Base-by-base conservation (phyloP, 2,329 filamentous ascomycete species). In the Neopestalotiopsis sp. region DNA sequence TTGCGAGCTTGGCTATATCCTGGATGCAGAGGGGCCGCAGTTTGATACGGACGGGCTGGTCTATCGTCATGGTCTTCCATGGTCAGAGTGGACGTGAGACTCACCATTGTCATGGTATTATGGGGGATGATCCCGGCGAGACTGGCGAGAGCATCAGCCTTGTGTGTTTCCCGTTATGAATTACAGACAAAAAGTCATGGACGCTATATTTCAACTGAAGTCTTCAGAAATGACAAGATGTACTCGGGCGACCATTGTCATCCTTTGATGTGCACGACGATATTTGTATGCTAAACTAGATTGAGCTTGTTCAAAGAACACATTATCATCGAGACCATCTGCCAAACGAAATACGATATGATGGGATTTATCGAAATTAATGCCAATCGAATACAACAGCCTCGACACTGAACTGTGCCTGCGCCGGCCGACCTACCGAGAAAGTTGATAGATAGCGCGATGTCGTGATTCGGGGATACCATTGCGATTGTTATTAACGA, bases 1-100 rank as follows among this genome's bases (percentile, higher is more conserved):
- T 12, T 91, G 89, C 73, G 85, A 87, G 71, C 67, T 81, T 32
- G 90, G 89, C 2, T 89, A 91, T 71, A 80, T 90, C 38, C 56
- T 86, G 0, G 82, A 83, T 34, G 84, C 85, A 1, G 89, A 91
- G 74, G 89, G 89, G 2, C 68, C 68, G 40, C 68, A 69, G 49
- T 67, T 68, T 64, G 66, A 62, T 10, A 45, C 12, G 24, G 53
- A 62, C 61, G 66, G 66, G 34, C 58, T 67, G 17, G 57, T 62
- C 6, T 49, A 62, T 20, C 56, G 57, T n/a, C 56, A 67, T 61
- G 66, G 66, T 24, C 49, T 67, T 6, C 20, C 34, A 9, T 67
- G 66, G 34, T 67, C 65, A 9, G 66, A 45, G 17, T 61, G 34
- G 57, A 53, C 49, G n/a, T 67, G 42, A 61, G 7, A 28, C 34